Conservation (phyloP, 2,329 filamentous ascomycete species). For the Plectosphaerella sp. region DNA sequence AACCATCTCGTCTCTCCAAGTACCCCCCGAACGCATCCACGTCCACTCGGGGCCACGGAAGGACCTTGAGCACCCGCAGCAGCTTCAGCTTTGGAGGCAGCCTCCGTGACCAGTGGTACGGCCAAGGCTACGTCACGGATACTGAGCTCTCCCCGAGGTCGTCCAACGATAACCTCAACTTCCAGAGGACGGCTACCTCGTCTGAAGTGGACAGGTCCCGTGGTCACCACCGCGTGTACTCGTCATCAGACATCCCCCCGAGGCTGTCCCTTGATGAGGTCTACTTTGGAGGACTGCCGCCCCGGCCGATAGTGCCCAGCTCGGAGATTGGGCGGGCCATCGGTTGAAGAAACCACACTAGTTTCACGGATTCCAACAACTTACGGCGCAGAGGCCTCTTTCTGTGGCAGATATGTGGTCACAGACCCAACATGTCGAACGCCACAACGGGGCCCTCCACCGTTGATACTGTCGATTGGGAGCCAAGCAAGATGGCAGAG, state of each 20-base stretch:
- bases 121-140: constrained; percentile 29
- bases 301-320: constrained; percentile 40
- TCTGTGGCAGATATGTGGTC: too few species aligned
- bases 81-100: constrained; percentile 36
- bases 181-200: constrained; percentile 1
- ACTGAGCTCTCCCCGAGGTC: constrained; percentile 26
- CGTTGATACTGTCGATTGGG: too few species aligned
- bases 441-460: too few species aligned
- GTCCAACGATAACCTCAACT: constrained; percentile 24
- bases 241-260: constrained; percentile 37
- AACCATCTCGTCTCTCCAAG: constrained; percentile 51
- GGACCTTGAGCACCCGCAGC: constrained; percentile 41
- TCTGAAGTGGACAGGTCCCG: neutral
- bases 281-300: constrained; percentile 36
- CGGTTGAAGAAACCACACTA: constrained; percentile 34
- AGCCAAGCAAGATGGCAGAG: too few species aligned
- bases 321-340: constrained; percentile 50
- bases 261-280: constrained; percentile 41
- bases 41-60: constrained; percentile 24
- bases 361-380: too few species aligned
- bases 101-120: constrained; percentile 35
- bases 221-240: constrained; percentile 35
- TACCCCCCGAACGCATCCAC: constrained; percentile 21
- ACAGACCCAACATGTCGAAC: too few species aligned
- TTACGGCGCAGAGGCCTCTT: too few species aligned